Evolutionary conservation across 2,329 filamentous ascomycete species (phyloP).

Genomic region (Epichloe glyceriae): DNA sequence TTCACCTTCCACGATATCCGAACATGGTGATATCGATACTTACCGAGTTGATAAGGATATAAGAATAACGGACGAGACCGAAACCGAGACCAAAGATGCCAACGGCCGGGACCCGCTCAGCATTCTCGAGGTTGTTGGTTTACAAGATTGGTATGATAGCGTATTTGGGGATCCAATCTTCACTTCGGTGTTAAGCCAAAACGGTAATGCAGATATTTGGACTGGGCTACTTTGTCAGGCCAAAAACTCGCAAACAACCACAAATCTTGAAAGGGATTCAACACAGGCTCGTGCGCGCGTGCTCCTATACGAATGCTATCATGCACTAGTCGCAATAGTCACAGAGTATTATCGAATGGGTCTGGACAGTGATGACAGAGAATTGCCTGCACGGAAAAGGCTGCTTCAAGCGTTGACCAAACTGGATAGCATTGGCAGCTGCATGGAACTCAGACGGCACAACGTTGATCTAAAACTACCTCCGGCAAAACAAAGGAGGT

Average conservation of each 20-base stretch:
- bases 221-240: conserved; percentile 27
- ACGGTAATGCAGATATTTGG: conserved; percentile 31
- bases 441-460: conserved; percentile 15
- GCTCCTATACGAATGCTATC: conserved; percentile 46
- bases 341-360: conserved; percentile 41
- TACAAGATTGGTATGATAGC: conserved; percentile 46
- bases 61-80: background rate
- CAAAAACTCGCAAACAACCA: background rate
- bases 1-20: background rate
- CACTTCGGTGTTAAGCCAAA: conserved; percentile 33
- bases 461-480: conserved; percentile 28
- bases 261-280: background rate
- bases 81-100: background rate
- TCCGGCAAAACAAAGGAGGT: conserved; percentile 31
- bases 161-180: conserved; percentile 49
- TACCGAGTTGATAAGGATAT: background rate
- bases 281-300: conserved; percentile 28
- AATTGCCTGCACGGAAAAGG: conserved; percentile 39
- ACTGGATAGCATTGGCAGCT: conserved; percentile 29
- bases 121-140: conserved; percentile 1
- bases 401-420: conserved; percentile 33
- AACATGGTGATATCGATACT: background rate
- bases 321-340: conserved; percentile 38
- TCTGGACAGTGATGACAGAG: conserved; percentile 32
- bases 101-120: background rate